Conservation (phyloP, 2,329 filamentous ascomycete species). For the Mollisiaceae sp. region DNA sequence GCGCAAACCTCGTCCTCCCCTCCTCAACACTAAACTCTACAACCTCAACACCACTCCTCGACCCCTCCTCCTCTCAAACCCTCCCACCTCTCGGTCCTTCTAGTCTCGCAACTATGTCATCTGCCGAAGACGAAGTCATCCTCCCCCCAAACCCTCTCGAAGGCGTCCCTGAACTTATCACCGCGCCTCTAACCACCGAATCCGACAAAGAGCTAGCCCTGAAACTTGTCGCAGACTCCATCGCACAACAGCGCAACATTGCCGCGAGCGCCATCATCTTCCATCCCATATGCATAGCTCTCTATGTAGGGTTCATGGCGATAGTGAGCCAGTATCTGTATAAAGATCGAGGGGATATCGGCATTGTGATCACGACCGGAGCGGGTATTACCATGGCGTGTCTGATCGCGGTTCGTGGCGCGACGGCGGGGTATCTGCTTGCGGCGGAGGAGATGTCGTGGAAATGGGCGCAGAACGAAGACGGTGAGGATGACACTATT, state of each 20-base stretch:
- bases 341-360: conserved; percentile 54
- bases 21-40: conserved; percentile 56
- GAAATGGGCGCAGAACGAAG: conserved; percentile 35
- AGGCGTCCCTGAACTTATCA: conserved; percentile 66
- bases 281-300: conserved; percentile 61
- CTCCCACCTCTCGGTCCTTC: conserved; percentile 46
- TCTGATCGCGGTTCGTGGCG: conserved; percentile 64
- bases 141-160: conserved; percentile 46
- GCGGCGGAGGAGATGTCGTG: conserved; percentile 40
- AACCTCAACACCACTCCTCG: conserved; percentile 67
- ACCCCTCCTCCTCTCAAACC: conserved; percentile 53
- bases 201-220: conserved; percentile 71
- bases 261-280: conserved; percentile 67
- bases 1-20: conserved; percentile 77
- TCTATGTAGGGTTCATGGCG: conserved; percentile 51
- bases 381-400: conserved; percentile 67
- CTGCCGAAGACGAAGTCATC: conserved; percentile 41
- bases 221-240: conserved; percentile 77
- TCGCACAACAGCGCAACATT: conserved; percentile 79
- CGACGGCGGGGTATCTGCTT: conserved; percentile 61
- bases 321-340: conserved; percentile 49
- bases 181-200: conserved; percentile 59
- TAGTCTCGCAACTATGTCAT: conserved; percentile 45
- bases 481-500: conserved; percentile 57
- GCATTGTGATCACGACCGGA: conserved; percentile 60